Conservation (phyloP, 2,329 filamentous ascomycete genomes). For the Sclerotinia spermophila region DNA sequence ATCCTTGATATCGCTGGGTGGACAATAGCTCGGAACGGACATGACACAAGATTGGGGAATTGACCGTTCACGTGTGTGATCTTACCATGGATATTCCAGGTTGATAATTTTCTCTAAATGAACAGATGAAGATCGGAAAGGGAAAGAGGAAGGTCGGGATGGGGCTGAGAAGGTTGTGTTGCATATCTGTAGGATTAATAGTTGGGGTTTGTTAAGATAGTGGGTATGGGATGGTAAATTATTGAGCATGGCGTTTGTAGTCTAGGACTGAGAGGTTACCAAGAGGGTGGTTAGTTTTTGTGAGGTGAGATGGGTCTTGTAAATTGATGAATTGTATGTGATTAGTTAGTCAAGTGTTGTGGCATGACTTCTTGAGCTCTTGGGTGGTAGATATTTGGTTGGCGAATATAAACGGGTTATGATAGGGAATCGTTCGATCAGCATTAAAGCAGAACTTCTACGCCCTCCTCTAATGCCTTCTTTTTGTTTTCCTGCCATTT, state of each 20-base stretch:
- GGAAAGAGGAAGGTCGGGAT: not conserved
- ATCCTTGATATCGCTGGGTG: not conserved
- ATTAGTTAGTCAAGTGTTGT: not conserved
- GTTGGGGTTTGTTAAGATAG: not conserved
- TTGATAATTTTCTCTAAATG: not conserved
- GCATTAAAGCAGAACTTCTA: conserved; percentile 33
- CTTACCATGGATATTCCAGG: not conserved
- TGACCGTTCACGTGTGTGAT: not conserved
- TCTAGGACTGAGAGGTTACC: not conserved
- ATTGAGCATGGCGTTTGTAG: not conserved
- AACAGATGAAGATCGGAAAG: not conserved
- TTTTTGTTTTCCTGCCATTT: conserved; percentile 65
- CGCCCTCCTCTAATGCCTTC: conserved; percentile 36
- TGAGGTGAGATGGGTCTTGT: not conserved
- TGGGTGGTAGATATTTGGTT: not conserved
- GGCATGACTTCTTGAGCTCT: not conserved
- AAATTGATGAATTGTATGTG: not conserved
- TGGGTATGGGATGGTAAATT: not conserved
- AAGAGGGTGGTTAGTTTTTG: not conserved
- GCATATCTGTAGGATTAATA: not conserved
- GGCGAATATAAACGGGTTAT: not conserved
- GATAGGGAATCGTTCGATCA: not conserved
- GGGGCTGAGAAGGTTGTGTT: not conserved
- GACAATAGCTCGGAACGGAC: not conserved
- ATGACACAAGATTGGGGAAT: not conserved